Base-by-base conservation (phyloP, 495 filamentous ascomycete genomes). In the Xylaria palmicola region DNA sequence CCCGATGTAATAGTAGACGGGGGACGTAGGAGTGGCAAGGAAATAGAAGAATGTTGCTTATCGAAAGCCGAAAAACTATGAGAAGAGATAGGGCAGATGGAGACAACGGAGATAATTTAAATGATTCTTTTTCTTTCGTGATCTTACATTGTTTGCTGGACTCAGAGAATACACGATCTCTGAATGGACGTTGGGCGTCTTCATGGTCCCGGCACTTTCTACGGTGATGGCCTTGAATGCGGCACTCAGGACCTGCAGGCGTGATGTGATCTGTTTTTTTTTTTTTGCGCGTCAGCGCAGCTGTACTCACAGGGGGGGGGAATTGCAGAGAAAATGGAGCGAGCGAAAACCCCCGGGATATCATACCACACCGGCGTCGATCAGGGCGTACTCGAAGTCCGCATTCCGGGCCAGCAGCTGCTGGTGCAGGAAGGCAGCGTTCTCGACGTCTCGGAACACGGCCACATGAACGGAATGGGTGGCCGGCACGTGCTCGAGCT, bases 321-420 rank as follows among this genome's bases (percentile, higher is more conserved):
- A n/a, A n/a, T n/a, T n/a, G n/a, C n/a, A n/a, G n/a, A n/a, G n/a
- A n/a, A n/a, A n/a, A n/a, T n/a, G n/a, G 20, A 12, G 56, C 22
- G 12, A 19, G 1, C 4, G 8, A 8, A 29, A 48, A n/a, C n/a
- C n/a, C n/a, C 4, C 4, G 7, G 10, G 15, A 19, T 49, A 12
- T 17, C 64, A 37, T 66, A 68, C 65, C 55, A 62, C 67, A 15
- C 48, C 57, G 1, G 92, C 92, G 73, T 98, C 93, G 45, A 98
- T 85, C 52, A 98, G 88, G 4, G 93, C 93, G 78, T 97, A 97
- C 72, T 97, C 90, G 66, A 90, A 98, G 12, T 88, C 88, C 24
- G 81, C 64, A 64, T 97, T 96, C 9, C 89, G 88, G 3, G 85
- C 82, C 7, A 97, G 75, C 15, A 98, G 83, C 74, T 97, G 93